Evolutionary conservation across 2,329 filamentous ascomycete species (phyloP).

Genomic region (Pseudocercospora cruenta): DNA sequence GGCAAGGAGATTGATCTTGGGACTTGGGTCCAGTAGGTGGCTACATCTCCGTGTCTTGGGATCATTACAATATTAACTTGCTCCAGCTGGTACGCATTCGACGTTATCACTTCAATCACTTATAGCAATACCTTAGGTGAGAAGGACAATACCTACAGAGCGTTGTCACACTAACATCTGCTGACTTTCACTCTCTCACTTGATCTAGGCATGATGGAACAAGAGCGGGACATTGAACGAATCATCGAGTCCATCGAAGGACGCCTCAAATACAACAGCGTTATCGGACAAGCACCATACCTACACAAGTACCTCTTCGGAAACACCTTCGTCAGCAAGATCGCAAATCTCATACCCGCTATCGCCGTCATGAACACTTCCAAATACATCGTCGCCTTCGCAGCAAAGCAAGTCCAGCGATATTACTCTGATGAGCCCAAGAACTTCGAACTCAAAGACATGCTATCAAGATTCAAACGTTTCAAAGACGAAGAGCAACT

Average conservation of each 20-base stretch:
- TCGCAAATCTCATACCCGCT: conserved; percentile 26
- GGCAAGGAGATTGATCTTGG: conserved; percentile 30
- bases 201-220: conserved; percentile 24
- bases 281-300: conserved; percentile 29
- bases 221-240: conserved; percentile 25
- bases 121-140: conserved; percentile 25
- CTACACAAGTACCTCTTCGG: conserved; percentile 31
- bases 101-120: conserved; percentile 32
- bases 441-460: conserved; percentile 24
- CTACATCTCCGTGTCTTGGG: too few species aligned
- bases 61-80: too few species aligned
- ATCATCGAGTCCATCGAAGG: conserved; percentile 26
- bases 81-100: conserved; percentile 27
- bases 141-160: too few species aligned
- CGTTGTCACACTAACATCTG: too few species aligned
- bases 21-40: conserved; percentile 25
- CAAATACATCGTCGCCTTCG: conserved; percentile 31
- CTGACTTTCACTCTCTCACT: too few species aligned
- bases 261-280: conserved; percentile 29
- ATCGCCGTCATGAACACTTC: conserved; percentile 28
- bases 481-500: conserved; percentile 30
- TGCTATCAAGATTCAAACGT: conserved; percentile 32
- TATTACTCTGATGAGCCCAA: conserved; percentile 29
- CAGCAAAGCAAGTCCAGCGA: conserved; percentile 25
- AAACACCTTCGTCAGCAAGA: conserved; percentile 19